phyloP scores from a whole-genome alignment of 441 rosid species.

The Syzygium malaccense region DNA sequence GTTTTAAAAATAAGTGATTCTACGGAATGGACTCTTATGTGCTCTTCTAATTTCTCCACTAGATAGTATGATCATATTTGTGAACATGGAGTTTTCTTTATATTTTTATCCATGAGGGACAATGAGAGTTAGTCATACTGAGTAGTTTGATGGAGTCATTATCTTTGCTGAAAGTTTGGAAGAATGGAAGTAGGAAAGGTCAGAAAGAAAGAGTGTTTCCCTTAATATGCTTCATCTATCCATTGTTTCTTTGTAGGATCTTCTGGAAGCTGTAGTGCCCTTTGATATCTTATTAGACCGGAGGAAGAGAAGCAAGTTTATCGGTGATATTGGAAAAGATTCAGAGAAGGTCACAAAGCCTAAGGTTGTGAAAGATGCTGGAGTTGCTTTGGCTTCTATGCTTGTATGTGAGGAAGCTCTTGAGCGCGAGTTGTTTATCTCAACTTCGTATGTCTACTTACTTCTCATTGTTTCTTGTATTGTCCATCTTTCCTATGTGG shows the following conservation, averaged over 20 bases:
- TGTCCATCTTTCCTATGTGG: not conserved
- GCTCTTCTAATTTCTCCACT: not conserved
- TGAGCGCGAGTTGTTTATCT: slow-evolving; percentile 55
- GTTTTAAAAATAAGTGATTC: not conserved
- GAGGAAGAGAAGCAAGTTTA: slow-evolving; percentile 41
- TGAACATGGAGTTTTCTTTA: not conserved
- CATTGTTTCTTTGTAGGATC: slow-evolving; percentile 36
- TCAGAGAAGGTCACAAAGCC: slow-evolving; percentile 28
- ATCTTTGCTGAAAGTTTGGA: not conserved
- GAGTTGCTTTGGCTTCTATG: slow-evolving; percentile 63
- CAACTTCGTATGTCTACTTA: slow-evolving; percentile 50
- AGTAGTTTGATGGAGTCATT: not conserved
- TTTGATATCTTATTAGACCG: slow-evolving; percentile 62
- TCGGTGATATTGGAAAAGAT: slow-evolving; percentile 33
- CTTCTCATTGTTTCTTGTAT: slow-evolving; percentile 1
- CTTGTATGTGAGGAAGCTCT: slow-evolving; percentile 68
- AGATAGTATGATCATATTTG: not conserved
- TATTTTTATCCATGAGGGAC: not conserved
- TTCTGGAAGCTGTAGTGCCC: slow-evolving; percentile 73
- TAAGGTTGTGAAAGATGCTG: slow-evolving; percentile 64
- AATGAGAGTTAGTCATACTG: not conserved
- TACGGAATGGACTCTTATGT: not conserved
- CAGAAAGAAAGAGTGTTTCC: not conserved
- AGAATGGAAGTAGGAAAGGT: not conserved
- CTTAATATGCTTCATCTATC: not conserved